phyloP scores from a whole-genome alignment of 75 land plant genomes.

The Selaginella moellendorffii region DNA sequence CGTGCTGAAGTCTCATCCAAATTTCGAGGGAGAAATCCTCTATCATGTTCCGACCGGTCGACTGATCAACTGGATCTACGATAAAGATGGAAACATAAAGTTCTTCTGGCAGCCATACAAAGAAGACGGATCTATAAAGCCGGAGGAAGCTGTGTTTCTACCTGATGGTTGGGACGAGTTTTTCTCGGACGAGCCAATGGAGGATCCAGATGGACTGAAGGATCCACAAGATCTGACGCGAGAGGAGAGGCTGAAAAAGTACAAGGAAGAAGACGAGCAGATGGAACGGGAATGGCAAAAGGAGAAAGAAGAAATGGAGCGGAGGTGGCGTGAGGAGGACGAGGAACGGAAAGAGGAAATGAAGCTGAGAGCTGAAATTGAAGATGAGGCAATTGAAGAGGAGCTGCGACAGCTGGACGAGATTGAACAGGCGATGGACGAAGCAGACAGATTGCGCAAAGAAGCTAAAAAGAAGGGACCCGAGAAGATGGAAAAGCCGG shows the following conservation, averaged over 20 bases:
- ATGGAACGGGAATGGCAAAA: conserved; percentile 33
- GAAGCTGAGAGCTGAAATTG: background rate
- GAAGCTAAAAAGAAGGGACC: conserved; percentile 2
- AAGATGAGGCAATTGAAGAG: background rate
- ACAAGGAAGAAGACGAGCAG: conserved; percentile 30
- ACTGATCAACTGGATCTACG: conserved; percentile 59
- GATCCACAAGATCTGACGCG: conserved; percentile 19
- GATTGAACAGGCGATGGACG: conserved; percentile 13
- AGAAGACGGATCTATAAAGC: conserved; percentile 51
- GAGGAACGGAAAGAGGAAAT: conserved; percentile 12
- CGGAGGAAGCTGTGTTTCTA: conserved; percentile 39
- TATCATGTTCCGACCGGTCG: conserved; percentile 55
- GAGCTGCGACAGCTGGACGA: conserved; percentile 11
- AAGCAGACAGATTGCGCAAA: background rate
- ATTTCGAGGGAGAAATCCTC: conserved; percentile 22
- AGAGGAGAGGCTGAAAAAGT: conserved; percentile 31
- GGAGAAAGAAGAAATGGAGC: conserved; percentile 25
- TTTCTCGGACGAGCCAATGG: conserved; percentile 23
- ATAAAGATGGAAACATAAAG: conserved; percentile 52
- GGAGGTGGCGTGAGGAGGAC: conserved; percentile 14
- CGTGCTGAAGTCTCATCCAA: too few relatives aligned
- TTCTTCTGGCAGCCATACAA: conserved; percentile 59
- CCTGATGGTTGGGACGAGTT: conserved; percentile 83
- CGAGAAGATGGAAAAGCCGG: conserved; percentile 5
- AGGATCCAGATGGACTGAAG: conserved; percentile 8